Conservation (phyloP, 305 asterid species). For the Fraxinus baroniana region DNA sequence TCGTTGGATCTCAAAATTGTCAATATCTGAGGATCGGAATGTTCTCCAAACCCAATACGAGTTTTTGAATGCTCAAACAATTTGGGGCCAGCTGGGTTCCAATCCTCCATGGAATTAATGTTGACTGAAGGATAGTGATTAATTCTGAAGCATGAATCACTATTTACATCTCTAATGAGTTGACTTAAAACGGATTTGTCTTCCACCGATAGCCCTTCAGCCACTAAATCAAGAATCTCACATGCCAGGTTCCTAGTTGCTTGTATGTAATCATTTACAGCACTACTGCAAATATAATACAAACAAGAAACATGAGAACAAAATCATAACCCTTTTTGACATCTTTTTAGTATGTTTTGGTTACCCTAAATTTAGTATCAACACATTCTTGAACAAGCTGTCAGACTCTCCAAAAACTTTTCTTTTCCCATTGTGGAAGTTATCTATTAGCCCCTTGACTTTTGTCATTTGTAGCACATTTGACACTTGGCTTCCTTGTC, state of each 20-base stretch:
- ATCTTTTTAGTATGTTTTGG: constrained; percentile 22
- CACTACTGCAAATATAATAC: constrained; percentile 33
- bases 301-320: background rate
- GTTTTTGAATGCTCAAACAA: constrained; percentile 15
- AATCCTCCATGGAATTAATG: background rate
- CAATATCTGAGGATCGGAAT: constrained; percentile 69
- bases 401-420: background rate
- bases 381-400: background rate
- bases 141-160: constrained; percentile 67
- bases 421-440: background rate
- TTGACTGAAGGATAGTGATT: constrained; percentile 53
- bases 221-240: constrained; percentile 59
- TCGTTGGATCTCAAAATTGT: constrained; percentile 64
- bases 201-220: constrained; percentile 43
- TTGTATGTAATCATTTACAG: constrained; percentile 47
- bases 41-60: constrained; percentile 69
- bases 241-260: constrained; percentile 52
- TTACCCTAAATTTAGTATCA: background rate
- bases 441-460: background rate
- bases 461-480: background rate
- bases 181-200: constrained; percentile 46
- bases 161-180: constrained; percentile 41
- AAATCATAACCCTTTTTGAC: constrained; percentile 27
- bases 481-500: background rate
- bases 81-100: constrained; percentile 4